Conservation (phyloP, 2,329 filamentous ascomycete genomes). For the Huntiella moniliformis region DNA sequence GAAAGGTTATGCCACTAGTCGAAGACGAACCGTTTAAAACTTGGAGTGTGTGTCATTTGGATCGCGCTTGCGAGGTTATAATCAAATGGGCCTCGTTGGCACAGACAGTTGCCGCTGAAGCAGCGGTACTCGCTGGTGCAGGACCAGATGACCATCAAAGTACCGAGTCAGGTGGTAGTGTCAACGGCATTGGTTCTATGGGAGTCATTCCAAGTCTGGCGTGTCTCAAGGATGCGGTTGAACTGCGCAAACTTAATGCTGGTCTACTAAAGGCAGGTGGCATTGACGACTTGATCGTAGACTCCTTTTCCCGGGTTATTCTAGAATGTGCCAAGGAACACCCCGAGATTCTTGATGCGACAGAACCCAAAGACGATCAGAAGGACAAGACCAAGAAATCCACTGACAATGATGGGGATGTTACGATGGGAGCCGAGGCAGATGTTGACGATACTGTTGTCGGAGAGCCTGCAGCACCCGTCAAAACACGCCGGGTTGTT, state of each 20-base stretch:
- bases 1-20: constrained; percentile 24
- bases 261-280: constrained; percentile 67
- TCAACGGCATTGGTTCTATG: background rate
- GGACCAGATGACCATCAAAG: constrained; percentile 1
- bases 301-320: constrained; percentile 48
- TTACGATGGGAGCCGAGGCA: constrained; percentile 15
- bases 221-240: constrained; percentile 38
- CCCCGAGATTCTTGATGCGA: constrained; percentile 2
- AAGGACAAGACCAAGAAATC: constrained; percentile 12
- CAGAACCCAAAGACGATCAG: constrained; percentile 10
- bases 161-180: constrained; percentile 14
- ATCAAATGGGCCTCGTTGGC: constrained; percentile 28
- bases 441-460: constrained; percentile 13
- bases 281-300: constrained; percentile 86
- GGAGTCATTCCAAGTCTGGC: constrained; percentile 22
- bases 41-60: constrained; percentile 35
- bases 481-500: constrained; percentile 23
- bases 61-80: constrained; percentile 35
- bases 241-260: constrained; percentile 57
- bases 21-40: constrained; percentile 38
- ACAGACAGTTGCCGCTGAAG: background rate
- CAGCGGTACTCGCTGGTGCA: background rate
- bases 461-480: background rate
- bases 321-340: constrained; percentile 5
- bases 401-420: constrained; percentile 2